A percentile compares a stretch with the other conserved stretches of the same genome.
These are phyloP conservation scores for Brassica napus DNA, from an alignment of 345 rosid species.

Conservation along the genomic window DNA sequence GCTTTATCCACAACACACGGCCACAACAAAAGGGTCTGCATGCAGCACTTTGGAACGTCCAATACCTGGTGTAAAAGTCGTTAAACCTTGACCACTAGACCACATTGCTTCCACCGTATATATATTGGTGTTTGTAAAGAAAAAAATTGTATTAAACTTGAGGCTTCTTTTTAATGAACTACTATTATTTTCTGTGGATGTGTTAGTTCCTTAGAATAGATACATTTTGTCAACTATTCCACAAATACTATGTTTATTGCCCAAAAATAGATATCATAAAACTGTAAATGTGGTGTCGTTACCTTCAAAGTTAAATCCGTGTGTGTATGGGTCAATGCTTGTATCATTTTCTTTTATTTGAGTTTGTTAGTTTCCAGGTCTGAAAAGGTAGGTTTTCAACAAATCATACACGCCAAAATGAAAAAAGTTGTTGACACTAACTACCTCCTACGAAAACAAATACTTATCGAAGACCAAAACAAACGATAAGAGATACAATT, in stretches of 20 bases:
- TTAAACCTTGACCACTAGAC: not conserved
- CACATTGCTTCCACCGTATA: not conserved
- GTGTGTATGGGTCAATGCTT: not conserved
- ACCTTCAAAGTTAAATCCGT: not conserved
- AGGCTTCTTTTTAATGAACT: too few species aligned
- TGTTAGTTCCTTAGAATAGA: too few species aligned
- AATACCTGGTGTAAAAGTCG: too few species aligned
- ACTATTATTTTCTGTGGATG: too few species aligned
- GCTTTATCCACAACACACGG: not conserved
- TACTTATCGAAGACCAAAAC: constrained; percentile 3
- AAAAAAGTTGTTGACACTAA: not conserved
- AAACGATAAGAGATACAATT: not conserved
- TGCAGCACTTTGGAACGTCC: not conserved
- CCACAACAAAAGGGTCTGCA: not conserved
- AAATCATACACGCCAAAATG: not conserved
- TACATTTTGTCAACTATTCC: not conserved
- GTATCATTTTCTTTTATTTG: not conserved
- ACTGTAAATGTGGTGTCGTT: not conserved
- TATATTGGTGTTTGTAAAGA: too few species aligned
- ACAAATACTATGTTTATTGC: not conserved
- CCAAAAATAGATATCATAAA: not conserved
- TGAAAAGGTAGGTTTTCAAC: not conserved
- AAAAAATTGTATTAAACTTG: too few species aligned
- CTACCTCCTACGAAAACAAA: not conserved
- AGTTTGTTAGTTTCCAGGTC: not conserved